A percentile compares a stretch with the other conserved stretches of the same genome.
phyloP scores from a whole-genome alignment of 2,329 filamentous ascomycete genomes.

The Aspergillaceae sp. region DNA sequence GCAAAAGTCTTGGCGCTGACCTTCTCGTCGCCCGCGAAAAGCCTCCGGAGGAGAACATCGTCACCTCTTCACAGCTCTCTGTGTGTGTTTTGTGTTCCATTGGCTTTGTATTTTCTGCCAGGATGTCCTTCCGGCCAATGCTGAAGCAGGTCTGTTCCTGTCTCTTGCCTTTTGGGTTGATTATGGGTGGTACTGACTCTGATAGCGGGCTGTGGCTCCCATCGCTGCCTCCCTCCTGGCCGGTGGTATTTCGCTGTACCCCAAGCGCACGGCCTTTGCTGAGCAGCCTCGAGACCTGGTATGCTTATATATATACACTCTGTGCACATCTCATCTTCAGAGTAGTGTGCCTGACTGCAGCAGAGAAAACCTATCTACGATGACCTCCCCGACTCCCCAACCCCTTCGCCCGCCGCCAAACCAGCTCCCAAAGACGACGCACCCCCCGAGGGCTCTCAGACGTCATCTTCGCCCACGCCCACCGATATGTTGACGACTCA shows the following conservation, averaged over 20 bases:
- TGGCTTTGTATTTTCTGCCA: conserved; percentile 5
- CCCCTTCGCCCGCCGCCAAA: conserved; percentile 14
- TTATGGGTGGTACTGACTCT: conserved; percentile 15
- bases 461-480: conserved; percentile 55
- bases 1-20: conserved; percentile 19
- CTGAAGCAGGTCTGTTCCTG: conserved; percentile 29
- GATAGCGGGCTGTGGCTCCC: conserved; percentile 32
- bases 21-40: background rate
- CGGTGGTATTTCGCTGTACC: conserved; percentile 32
- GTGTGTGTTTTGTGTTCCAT: conserved; percentile 1
- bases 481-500: conserved; percentile 82
- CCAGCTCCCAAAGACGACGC: background rate
- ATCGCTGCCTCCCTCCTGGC: conserved; percentile 34
- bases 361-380: conserved; percentile 40
- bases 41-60: background rate
- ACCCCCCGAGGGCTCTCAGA: conserved; percentile 7
- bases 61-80: background rate
- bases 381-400: conserved; percentile 22
- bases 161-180: background rate
- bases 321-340: background rate
- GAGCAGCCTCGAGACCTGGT: conserved; percentile 33
- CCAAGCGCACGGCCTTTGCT: conserved; percentile 34
- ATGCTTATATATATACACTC: conserved; percentile 8
- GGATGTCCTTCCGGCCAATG: conserved; percentile 35
- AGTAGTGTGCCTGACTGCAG: conserved; percentile 4